Conservation (phyloP, 805 yeast genomes). For the Naumovozyma castellii region DNA sequence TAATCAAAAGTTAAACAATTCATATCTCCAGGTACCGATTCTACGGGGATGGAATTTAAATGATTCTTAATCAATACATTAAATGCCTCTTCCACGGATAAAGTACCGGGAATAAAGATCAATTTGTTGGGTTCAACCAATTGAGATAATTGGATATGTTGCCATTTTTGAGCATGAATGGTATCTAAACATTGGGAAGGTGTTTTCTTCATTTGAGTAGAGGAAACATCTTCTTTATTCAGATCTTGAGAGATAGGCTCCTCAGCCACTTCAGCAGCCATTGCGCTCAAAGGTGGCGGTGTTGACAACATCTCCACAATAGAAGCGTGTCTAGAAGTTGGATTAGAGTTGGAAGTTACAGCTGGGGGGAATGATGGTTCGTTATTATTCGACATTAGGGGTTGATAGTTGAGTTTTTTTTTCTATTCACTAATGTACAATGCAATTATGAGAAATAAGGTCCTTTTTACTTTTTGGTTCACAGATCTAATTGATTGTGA, state of each 20-base stretch:
- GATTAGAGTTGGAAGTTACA: slow-evolving; percentile 5
- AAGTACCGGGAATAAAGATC: slow-evolving; percentile 53
- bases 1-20: slow-evolving; percentile 84
- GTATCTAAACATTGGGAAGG: slow-evolving; percentile 13
- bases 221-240: background rate
- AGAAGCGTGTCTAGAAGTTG: slow-evolving; percentile 46
- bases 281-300: slow-evolving; percentile 50
- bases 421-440: no score
- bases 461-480: no score
- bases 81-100: slow-evolving; percentile 82
- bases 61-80: slow-evolving; percentile 62
- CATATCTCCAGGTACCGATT: slow-evolving; percentile 42
- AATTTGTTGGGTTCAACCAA: slow-evolving; percentile 72
- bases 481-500: no score
- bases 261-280: slow-evolving; percentile 5
- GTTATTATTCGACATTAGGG: background rate
- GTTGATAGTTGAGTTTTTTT: background rate
- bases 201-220: slow-evolving; percentile 12
- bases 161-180: slow-evolving; percentile 45
- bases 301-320: slow-evolving; percentile 67
- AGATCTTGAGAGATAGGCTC: slow-evolving; percentile 5
- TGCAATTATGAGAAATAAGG: no score
- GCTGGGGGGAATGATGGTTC: background rate
- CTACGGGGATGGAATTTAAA: slow-evolving; percentile 81
- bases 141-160: slow-evolving; percentile 58